These are phyloP conservation scores for Sporisorium scitamineum DNA, from an alignment of 1,284 basidiomycete species.

Conservation along the genomic window DNA sequence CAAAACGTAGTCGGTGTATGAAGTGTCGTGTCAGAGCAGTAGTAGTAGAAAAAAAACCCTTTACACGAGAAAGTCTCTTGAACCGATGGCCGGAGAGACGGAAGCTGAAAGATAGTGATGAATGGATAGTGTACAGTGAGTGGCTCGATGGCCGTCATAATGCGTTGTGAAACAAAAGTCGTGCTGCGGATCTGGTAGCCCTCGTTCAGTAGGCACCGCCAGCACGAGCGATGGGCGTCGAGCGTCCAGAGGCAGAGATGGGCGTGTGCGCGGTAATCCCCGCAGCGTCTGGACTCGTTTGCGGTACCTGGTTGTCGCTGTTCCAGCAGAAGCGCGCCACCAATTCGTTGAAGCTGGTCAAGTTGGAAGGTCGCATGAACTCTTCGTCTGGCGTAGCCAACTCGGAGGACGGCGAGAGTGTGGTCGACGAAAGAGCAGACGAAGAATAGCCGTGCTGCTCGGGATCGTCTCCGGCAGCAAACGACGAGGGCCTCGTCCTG, in stretches of 20 bases:
- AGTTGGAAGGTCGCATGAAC: constrained; percentile 50
- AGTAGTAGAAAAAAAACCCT: constrained; percentile 1
- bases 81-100: background rate
- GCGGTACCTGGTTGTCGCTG: constrained; percentile 49
- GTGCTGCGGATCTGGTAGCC: background rate
- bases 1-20: constrained; percentile 6
- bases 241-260: constrained; percentile 45
- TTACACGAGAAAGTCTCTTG: constrained; percentile 8
- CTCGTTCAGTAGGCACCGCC: constrained; percentile 39
- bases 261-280: constrained; percentile 29
- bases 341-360: constrained; percentile 62
- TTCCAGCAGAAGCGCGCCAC: constrained; percentile 65
- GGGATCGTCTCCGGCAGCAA: constrained; percentile 26
- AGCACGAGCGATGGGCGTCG: constrained; percentile 45
- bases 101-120: background rate
- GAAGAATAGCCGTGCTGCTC: constrained; percentile 46
- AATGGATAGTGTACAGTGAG: constrained; percentile 28
- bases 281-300: constrained; percentile 26
- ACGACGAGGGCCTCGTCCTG: constrained; percentile 31
- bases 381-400: constrained; percentile 52
- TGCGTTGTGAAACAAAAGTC: constrained; percentile 6
- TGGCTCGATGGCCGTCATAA: constrained; percentile 10
- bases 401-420: constrained; percentile 47
- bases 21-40: constrained; percentile 8
- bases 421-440: constrained; percentile 43